phyloP scores from a whole-genome alignment of 2,329 filamentous ascomycete genomes.

The Sporothrix sp. region DNA sequence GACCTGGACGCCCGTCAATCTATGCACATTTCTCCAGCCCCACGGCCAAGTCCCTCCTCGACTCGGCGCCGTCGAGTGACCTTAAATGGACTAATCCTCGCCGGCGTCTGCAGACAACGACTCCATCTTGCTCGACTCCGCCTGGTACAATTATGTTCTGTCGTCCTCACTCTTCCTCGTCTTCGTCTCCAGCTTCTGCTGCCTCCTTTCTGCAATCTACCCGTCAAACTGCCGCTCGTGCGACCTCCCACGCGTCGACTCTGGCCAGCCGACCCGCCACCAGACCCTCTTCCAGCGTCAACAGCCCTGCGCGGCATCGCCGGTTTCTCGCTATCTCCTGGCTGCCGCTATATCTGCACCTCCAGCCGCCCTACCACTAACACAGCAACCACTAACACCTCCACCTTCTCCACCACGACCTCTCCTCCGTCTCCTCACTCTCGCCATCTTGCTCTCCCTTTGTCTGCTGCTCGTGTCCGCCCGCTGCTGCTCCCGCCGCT shows the following conservation, averaged over 20 bases:
- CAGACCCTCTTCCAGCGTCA: neutral
- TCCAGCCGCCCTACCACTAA: constrained; percentile 4
- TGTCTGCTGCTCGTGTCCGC: neutral
- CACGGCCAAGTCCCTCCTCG: constrained; percentile 12
- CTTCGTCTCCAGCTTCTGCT: neutral
- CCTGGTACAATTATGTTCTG: neutral
- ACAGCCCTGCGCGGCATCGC: neutral
- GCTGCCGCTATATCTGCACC: constrained; percentile 2
- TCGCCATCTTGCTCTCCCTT: neutral
- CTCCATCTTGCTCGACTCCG: neutral
- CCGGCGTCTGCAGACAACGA: neutral
- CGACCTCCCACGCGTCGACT: too few relatives aligned
- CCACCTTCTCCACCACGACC: constrained; percentile 1
- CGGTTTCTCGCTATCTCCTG: constrained; percentile 2
- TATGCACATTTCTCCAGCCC: too few relatives aligned
- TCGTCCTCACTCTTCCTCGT: neutral
- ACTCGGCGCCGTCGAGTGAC: constrained; percentile 12
- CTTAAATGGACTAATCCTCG: constrained; percentile 18
- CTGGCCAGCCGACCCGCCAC: constrained; percentile 1
- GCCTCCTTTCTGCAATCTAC: too few relatives aligned
- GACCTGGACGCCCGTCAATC: neutral
- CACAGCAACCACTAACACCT: neutral
- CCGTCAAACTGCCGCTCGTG: too few relatives aligned
- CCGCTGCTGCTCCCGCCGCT: neutral
- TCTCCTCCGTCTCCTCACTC: neutral